Evolutionary conservation across 148 eudicot species (phyloP).

Genomic region (Agrostemma githago): DNA sequence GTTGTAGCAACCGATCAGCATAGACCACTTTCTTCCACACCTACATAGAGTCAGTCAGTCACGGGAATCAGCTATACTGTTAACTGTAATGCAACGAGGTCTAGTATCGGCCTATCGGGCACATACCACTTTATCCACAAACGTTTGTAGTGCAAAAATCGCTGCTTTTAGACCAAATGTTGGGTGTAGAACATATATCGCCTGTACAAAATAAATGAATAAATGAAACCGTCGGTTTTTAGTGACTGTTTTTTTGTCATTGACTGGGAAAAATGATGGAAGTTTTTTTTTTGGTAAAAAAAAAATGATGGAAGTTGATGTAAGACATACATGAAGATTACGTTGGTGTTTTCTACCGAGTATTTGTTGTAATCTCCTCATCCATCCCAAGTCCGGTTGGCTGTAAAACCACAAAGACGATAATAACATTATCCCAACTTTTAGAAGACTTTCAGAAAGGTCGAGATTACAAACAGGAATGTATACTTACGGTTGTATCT

Average conservation of each 20-base stretch:
- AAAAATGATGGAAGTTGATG: slow-evolving; percentile 1
- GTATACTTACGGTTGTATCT: slow-evolving; percentile 75
- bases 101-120: not conserved
- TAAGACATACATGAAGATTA: slow-evolving; percentile 73
- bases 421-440: not conserved
- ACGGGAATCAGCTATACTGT: slow-evolving; percentile 3
- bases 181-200: slow-evolving; percentile 91
- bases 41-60: slow-evolving; percentile 27
- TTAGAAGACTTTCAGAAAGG: not conserved
- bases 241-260: no score
- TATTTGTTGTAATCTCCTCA: slow-evolving; percentile 87
- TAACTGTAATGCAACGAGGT: not conserved
- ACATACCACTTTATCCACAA: slow-evolving; percentile 79
- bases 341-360: slow-evolving; percentile 96
- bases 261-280: not conserved
- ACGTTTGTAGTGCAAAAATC: slow-evolving; percentile 63
- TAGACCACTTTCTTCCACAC: slow-evolving; percentile 95
- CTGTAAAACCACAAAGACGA: slow-evolving; percentile 33
- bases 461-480: not conserved
- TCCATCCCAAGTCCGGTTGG: slow-evolving; percentile 95
- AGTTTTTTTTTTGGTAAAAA: no score
- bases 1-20: slow-evolving; percentile 83
- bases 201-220: slow-evolving; percentile 44
- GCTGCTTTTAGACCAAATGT: slow-evolving; percentile 83
- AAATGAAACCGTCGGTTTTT: slow-evolving; percentile 16